phyloP scores from a whole-genome alignment of 176 grass and related monocot species.

The Bromus sterilis region DNA sequence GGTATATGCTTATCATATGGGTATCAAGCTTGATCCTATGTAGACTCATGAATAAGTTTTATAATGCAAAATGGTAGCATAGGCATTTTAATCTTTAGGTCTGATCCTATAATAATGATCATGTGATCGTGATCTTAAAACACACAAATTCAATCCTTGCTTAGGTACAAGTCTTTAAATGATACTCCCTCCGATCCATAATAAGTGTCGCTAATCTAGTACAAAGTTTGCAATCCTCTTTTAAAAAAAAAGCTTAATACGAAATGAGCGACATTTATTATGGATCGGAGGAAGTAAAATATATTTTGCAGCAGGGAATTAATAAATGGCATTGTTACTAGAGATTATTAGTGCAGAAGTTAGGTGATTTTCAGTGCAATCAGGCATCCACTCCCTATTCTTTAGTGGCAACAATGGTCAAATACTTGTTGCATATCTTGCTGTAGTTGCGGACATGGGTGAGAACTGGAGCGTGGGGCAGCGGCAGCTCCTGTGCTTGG shows the following conservation, averaged over 20 bases:
- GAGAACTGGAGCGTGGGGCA: slow-evolving; percentile 95
- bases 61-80: neutral
- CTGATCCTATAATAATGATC: neutral
- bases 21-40: neutral
- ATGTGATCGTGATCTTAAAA: neutral
- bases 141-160: neutral
- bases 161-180: neutral
- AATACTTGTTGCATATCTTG: neutral
- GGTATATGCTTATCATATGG: slow-evolving; percentile 28
- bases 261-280: too few relatives aligned
- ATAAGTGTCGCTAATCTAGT: too few relatives aligned
- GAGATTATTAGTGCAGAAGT: neutral
- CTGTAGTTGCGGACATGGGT: slow-evolving; percentile 72
- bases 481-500: slow-evolving; percentile 77
- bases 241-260: too few relatives aligned
- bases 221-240: too few relatives aligned
- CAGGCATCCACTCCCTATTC: neutral
- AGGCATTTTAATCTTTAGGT: neutral
- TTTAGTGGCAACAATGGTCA: neutral
- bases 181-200: too few relatives aligned
- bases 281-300: too few relatives aligned
- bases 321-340: neutral
- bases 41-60: neutral
- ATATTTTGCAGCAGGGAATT: neutral
- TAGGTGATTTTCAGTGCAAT: neutral